Conservation (phyloP, 2,329 filamentous ascomycete species). For the Hymenoscyphus infarciens region DNA sequence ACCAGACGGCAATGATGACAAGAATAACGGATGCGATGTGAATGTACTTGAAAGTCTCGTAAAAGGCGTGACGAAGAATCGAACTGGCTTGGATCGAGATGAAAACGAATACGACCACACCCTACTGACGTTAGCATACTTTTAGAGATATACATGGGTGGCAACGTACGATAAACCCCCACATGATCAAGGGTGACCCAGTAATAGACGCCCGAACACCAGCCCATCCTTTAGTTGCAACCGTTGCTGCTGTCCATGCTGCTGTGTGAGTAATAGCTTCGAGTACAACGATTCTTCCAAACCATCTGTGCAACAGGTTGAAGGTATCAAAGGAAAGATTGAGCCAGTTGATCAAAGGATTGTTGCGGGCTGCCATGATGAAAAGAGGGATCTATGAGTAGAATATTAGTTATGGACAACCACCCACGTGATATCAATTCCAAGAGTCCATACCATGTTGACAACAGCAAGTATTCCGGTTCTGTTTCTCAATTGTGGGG, state of each 20-base stretch:
- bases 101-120: slow-evolving; percentile 55
- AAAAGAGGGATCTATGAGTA: slow-evolving; percentile 57
- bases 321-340: slow-evolving; percentile 79
- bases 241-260: slow-evolving; percentile 51
- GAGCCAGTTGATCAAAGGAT: slow-evolving; percentile 68
- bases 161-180: slow-evolving; percentile 59
- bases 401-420: slow-evolving; percentile 15
- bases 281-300: slow-evolving; percentile 70
- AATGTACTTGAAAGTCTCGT: slow-evolving; percentile 71
- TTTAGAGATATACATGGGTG: neutral
- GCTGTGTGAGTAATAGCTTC: slow-evolving; percentile 65
- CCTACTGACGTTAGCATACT: slow-evolving; percentile 39
- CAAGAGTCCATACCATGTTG: slow-evolving; percentile 59
- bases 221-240: slow-evolving; percentile 46
- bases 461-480: slow-evolving; percentile 66
- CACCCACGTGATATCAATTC: slow-evolving; percentile 14
- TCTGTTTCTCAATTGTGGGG: slow-evolving; percentile 58
- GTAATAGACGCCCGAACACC: slow-evolving; percentile 40
- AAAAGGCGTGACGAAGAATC: slow-evolving; percentile 71
- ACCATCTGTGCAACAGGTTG: slow-evolving; percentile 78
- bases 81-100: slow-evolving; percentile 68
- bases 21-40: slow-evolving; percentile 64
- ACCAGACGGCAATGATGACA: slow-evolving; percentile 62
- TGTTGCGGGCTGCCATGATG: slow-evolving; percentile 71
- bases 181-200: slow-evolving; percentile 43